Evolutionary conservation across 306 rosid genomes (phyloP).

Genomic region (Canavalia gladiata): DNA sequence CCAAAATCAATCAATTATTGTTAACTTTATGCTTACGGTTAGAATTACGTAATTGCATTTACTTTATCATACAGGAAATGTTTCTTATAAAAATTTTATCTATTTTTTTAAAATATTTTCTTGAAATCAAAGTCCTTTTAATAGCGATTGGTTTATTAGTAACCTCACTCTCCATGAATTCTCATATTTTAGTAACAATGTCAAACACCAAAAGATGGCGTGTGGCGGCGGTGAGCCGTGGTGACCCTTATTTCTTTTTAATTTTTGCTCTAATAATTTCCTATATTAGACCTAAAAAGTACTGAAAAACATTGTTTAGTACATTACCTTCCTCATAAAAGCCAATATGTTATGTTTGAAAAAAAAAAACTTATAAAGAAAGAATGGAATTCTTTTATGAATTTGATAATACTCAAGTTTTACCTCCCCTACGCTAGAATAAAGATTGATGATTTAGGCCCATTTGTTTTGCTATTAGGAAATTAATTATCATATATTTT

Average conservation of each 20-base stretch:
- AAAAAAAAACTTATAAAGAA: neutral
- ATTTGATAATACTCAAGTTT: neutral
- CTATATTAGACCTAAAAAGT: neutral
- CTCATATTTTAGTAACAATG: neutral
- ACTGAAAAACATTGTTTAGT: neutral
- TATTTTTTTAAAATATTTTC: neutral
- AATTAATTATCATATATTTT: too few relatives aligned
- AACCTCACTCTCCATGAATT: neutral
- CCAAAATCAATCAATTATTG: conserved; percentile 11
- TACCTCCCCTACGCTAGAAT: neutral
- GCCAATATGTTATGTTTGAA: neutral
- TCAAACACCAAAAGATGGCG: conserved; percentile 3
- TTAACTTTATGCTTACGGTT: conserved; percentile 6
- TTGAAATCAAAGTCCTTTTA: neutral
- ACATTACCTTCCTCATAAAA: neutral
- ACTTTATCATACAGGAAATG: neutral
- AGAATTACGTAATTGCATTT: neutral
- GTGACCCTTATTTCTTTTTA: neutral
- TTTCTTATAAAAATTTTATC: neutral
- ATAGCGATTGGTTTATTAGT: neutral
- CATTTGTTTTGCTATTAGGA: too few relatives aligned
- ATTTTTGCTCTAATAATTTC: neutral
- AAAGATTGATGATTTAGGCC: neutral
- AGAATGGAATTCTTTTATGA: neutral
- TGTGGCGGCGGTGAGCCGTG: neutral